Evolutionary conservation across 208 protist genomes (phyloP).

Genomic region (Herpetomonas samuelpessoai): DNA sequence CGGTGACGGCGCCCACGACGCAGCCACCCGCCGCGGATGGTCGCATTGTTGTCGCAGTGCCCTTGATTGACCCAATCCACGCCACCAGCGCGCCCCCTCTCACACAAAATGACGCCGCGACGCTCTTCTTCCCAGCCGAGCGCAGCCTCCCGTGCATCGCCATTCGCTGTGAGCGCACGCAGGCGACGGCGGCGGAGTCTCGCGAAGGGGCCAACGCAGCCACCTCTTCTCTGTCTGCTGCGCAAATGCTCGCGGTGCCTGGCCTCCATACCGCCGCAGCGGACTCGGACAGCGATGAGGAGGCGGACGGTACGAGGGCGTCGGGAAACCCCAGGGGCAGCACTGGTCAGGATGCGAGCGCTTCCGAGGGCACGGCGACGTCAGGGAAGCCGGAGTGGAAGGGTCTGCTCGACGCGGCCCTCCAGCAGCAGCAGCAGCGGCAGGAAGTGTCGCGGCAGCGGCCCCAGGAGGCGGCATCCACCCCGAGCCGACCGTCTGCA

Average conservation of each 20-base stretch:
- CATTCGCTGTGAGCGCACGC: slow-evolving; percentile 33
- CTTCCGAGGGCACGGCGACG: neutral
- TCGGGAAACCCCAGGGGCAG: neutral
- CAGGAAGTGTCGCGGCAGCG: slow-evolving; percentile 10
- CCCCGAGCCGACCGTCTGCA: neutral
- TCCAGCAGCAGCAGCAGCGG: slow-evolving; percentile 23
- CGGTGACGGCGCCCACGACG: neutral
- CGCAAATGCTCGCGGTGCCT: slow-evolving; percentile 52
- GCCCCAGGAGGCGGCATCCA: neutral
- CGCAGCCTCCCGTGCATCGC: slow-evolving; percentile 41
- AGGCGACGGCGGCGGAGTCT: slow-evolving; percentile 4
- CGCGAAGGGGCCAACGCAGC: slow-evolving; percentile 24
- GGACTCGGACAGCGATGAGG: slow-evolving; percentile 15
- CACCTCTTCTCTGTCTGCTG: slow-evolving; percentile 19
- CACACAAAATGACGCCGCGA: slow-evolving; percentile 15
- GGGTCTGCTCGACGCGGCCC: slow-evolving; percentile 29
- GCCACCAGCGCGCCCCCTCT: slow-evolving; percentile 19
- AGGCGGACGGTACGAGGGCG: neutral
- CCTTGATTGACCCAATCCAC: slow-evolving; percentile 16
- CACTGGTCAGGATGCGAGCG: neutral
- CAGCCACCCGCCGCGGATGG: neutral
- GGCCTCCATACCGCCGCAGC: slow-evolving; percentile 11
- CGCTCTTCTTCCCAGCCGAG: slow-evolving; percentile 69
- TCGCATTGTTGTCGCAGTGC: slow-evolving; percentile 13
- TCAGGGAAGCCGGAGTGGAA: slow-evolving; percentile 22